Conservation (phyloP, 1,284 basidiomycete species). For the Pholiota adiposa region DNA sequence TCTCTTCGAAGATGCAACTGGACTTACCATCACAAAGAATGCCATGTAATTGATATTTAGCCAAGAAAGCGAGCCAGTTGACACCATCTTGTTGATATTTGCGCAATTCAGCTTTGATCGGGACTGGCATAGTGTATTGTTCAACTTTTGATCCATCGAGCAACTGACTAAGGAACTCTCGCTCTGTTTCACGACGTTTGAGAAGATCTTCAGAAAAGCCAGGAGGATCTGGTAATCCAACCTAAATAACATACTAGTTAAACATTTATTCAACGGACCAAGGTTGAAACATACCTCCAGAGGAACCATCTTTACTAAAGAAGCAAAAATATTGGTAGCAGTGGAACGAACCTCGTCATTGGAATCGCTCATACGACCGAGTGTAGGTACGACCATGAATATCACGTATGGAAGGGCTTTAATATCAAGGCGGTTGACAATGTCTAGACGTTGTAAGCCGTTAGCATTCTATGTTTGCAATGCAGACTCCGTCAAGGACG, state of each 20-base stretch:
- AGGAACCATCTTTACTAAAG: constrained; percentile 99
- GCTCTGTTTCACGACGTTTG: constrained; percentile 85
- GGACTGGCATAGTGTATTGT: constrained; percentile 86
- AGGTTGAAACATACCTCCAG: constrained; percentile 70
- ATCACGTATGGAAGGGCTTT: constrained; percentile 97
- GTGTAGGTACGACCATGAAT: constrained; percentile 94
- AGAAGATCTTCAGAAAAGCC: constrained; percentile 93
- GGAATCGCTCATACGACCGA: constrained; percentile 96
- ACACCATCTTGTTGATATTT: constrained; percentile 99
- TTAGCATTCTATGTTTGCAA: not conserved
- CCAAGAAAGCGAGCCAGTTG: constrained; percentile 98
- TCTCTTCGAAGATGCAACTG: not conserved
- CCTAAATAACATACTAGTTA: constrained; percentile 47
- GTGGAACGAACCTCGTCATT: constrained; percentile 92
- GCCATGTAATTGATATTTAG: constrained; percentile 97
- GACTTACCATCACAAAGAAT: constrained; percentile 94
- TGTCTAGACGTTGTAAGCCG: constrained; percentile 55
- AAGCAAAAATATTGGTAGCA: constrained; percentile 96
- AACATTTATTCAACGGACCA: not conserved
- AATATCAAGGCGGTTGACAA: constrained; percentile 91
- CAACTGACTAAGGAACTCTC: constrained; percentile 92
- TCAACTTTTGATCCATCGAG: constrained; percentile 96
- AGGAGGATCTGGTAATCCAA: constrained; percentile 93
- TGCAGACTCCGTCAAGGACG: constrained; percentile 36
- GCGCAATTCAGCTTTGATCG: constrained; percentile 92